A percentile compares a stretch with the other conserved stretches of the same genome.
These are phyloP conservation scores for Achlya hypogyna DNA, from an alignment of 352 stramenopile species.

Conservation along the genomic window DNA sequence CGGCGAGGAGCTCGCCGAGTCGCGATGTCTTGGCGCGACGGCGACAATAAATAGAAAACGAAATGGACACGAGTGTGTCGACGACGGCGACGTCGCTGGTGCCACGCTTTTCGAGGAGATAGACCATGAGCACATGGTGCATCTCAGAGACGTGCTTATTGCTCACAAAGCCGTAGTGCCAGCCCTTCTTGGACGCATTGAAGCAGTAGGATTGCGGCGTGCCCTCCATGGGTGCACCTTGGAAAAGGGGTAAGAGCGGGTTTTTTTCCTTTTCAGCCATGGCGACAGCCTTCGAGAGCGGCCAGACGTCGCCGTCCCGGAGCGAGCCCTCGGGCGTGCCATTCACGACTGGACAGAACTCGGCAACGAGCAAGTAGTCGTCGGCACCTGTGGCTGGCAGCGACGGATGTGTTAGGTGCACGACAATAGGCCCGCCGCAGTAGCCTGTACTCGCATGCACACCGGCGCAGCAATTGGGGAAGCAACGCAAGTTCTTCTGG, in stretches of 20 bases:
- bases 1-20: background rate
- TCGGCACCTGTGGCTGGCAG: background rate
- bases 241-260: conserved; percentile 62
- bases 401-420: conserved; percentile 38
- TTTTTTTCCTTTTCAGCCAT: conserved; percentile 25
- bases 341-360: conserved; percentile 4
- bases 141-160: conserved; percentile 8
- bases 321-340: background rate
- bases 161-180: conserved; percentile 69
- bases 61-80: background rate
- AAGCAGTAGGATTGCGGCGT: conserved; percentile 81
- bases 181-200: conserved; percentile 81
- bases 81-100: background rate
- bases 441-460: conserved; percentile 80
- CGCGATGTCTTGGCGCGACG: background rate
- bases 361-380: background rate
- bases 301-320: background rate
- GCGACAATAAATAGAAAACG: conserved; percentile 7
- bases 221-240: conserved; percentile 67
- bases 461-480: conserved; percentile 70
- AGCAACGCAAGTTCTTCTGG: conserved; percentile 84
- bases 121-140: conserved; percentile 5
- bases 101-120: background rate
- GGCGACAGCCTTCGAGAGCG: background rate
- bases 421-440: conserved; percentile 75